Percentiles rank a stretch among this genome's conserved stretches.
Conservation (phyloP, 768 basidiomycete species). For the Tulasnella sp. region DNA sequence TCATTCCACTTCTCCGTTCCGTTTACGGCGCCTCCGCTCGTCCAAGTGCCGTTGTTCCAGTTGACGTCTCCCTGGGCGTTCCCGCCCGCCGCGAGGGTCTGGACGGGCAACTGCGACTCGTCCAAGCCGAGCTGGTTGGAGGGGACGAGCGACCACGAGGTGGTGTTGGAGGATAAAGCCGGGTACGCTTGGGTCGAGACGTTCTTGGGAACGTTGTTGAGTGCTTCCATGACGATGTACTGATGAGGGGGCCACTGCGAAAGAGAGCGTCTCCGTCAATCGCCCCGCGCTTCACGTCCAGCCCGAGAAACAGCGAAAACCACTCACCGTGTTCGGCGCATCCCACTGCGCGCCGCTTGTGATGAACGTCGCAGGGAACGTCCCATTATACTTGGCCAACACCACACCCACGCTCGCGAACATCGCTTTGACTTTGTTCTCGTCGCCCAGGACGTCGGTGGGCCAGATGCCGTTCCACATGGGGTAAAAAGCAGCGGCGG, state of each 20-base stretch:
- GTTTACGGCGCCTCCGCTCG: conserved; percentile 31
- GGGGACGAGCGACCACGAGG: conserved; percentile 59
- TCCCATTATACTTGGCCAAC: conserved; percentile 74
- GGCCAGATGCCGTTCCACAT: conserved; percentile 83
- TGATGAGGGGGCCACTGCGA: conserved; percentile 82
- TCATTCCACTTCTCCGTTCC: conserved; percentile 56
- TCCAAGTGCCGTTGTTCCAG: conserved; percentile 27
- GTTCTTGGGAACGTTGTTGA: conserved; percentile 62
- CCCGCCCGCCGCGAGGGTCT: conserved; percentile 37
- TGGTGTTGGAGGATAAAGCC: conserved; percentile 36
- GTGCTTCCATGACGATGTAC: conserved; percentile 67
- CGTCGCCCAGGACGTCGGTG: conserved; percentile 44
- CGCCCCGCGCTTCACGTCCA: too few species aligned
- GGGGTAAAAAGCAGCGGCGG: conserved; percentile 71
- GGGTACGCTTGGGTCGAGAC: conserved; percentile 44
- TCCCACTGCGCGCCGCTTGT: conserved; percentile 73
- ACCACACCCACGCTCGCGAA: conserved; percentile 71
- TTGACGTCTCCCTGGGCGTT: conserved; percentile 45
- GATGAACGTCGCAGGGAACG: conserved; percentile 68
- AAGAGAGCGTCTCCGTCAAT: too few species aligned
- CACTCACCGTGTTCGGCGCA: conserved; percentile 11
- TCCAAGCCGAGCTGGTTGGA: conserved; percentile 66
- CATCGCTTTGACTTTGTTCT: conserved; percentile 51
- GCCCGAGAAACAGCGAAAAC: neutral
- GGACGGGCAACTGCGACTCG: conserved; percentile 61